Conservation (phyloP, 148 eudicot genomes). For the Talinum fruticosum region DNA sequence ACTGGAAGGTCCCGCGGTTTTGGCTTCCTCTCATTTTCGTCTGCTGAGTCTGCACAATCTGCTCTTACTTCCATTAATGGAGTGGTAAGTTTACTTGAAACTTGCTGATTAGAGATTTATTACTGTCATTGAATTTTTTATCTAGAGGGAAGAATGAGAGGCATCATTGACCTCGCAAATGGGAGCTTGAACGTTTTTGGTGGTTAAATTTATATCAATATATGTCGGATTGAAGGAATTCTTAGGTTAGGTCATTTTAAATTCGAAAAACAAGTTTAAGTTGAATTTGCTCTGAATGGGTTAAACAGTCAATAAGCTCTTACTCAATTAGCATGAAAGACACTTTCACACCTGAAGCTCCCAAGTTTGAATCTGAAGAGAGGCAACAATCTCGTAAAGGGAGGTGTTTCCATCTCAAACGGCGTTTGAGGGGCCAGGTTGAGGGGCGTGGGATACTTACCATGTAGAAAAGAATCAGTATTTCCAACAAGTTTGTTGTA, state of each 20-base stretch:
- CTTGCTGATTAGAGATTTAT: not conserved
- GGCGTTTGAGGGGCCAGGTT: too few relatives aligned
- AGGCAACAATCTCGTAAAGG: too few relatives aligned
- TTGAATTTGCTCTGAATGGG: too few relatives aligned
- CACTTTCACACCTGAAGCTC: too few relatives aligned
- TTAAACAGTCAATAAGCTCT: too few relatives aligned
- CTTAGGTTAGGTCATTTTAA: too few relatives aligned
- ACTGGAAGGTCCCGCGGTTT: slow-evolving; percentile 83
- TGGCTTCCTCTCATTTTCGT: slow-evolving; percentile 73
- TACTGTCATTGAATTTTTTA: not conserved
- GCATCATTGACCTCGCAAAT: not conserved
- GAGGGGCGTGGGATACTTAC: not conserved
- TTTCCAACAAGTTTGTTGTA: not conserved
- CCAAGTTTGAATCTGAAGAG: too few relatives aligned
- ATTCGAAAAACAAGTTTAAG: too few relatives aligned
- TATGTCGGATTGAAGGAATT: not conserved
- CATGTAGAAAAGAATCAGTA: too few relatives aligned
- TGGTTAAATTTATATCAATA: too few relatives aligned
- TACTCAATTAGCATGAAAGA: too few relatives aligned
- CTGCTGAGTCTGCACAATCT: slow-evolving; percentile 63
- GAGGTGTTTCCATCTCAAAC: not conserved
- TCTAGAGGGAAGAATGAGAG: not conserved
- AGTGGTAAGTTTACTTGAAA: slow-evolving; percentile 48
- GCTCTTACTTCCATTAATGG: slow-evolving; percentile 75
- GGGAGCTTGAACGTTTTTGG: not conserved